Base-by-base conservation (phyloP, 768 basidiomycete genomes). In the Tricholoma furcatifolium region DNA sequence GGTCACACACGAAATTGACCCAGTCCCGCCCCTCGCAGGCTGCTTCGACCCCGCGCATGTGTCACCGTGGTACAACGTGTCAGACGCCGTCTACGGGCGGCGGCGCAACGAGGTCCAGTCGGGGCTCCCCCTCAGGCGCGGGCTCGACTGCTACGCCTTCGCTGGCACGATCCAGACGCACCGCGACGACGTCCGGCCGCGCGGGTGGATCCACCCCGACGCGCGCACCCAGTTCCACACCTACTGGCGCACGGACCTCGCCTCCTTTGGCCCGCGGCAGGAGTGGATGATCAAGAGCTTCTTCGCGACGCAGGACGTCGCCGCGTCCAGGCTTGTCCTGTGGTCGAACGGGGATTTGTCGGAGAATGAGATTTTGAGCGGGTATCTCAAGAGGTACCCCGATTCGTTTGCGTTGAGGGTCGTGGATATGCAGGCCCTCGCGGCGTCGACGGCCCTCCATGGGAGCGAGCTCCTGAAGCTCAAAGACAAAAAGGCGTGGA, bases 191-290 rank as follows among this genome's bases (percentile, higher is more conserved):
- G 46, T 45, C 36, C 53, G 65, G 10, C 52, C 54, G 38, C 50
- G 47, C 6, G 43, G 54, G 51, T 54, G 55, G 44, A 43, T 72
- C 1, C 63, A 70, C 15, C 64, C 72, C 15, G 76, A 78, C 12
- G 72, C 76, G 17, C 80, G 82, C 17, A 79, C 81, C 11, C 81
- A 84, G 48, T 96, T 84, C 65, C 96, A 98, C 68, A 88, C 93
- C 1, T 98, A 98, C 67, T 98, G 96, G 96, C 79, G 96, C 12
- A 82, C 81, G 51, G 95, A 98, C 72, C 82, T 98, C 36, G 84
- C 85, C 0, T 75, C 85, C 1, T 93, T 98, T 60, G 84, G 78
- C 2, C 76, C 81, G 50, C 79, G 95, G 21, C 94, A 98, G 62
- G 89, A 93, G 64, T 86, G 84, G 74, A 91, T 96, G 78, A 80